A percentile compares a stretch with the other conserved stretches of the same genome.
These are phyloP conservation scores for Prunus yedoensis DNA, from an alignment of 331 rosid species.

Conservation along the genomic window DNA sequence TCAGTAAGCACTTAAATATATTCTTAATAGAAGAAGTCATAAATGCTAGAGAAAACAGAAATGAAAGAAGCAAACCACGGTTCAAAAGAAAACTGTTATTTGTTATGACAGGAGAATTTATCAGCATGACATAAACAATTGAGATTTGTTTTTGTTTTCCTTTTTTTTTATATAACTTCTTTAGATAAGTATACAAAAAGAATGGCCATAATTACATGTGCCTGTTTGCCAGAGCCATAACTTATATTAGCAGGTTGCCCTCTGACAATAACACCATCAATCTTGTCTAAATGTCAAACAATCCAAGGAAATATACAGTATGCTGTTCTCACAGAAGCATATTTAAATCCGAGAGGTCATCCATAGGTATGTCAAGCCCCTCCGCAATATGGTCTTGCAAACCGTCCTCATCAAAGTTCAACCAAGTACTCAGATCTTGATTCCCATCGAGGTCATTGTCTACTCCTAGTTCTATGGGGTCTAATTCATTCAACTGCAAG, in stretches of 20 bases:
- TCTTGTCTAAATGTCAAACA: slow-evolving; percentile 34
- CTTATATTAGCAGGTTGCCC: slow-evolving; percentile 53
- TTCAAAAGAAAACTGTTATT: slow-evolving; percentile 24
- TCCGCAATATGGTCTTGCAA: slow-evolving; percentile 53
- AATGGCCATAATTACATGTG: slow-evolving; percentile 81
- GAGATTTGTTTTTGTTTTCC: slow-evolving; percentile 30
- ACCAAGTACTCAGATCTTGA: slow-evolving; percentile 71
- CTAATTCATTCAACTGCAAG: slow-evolving; percentile 58
- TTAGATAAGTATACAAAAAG: slow-evolving; percentile 56
- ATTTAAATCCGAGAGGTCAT: slow-evolving; percentile 70
- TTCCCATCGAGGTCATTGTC: slow-evolving; percentile 54
- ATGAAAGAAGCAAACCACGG: slow-evolving; percentile 18
- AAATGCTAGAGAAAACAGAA: slow-evolving; percentile 2
- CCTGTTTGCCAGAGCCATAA: slow-evolving; percentile 48
- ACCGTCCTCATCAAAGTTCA: slow-evolving; percentile 67
- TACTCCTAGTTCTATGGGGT: slow-evolving; percentile 57
- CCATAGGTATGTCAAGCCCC: slow-evolving; percentile 90
- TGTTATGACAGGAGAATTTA: slow-evolving; percentile 32
- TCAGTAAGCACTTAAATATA: slow-evolving; percentile 1
- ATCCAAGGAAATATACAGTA: slow-evolving; percentile 39
- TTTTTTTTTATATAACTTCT: slow-evolving; percentile 26
- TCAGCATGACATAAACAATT: slow-evolving; percentile 46
- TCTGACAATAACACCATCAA: slow-evolving; percentile 38
- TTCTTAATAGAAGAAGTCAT: neutral
- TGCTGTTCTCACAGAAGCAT: slow-evolving; percentile 47